Base-by-base conservation (phyloP, 805 yeast species). In the Millerozyma acaciae region DNA sequence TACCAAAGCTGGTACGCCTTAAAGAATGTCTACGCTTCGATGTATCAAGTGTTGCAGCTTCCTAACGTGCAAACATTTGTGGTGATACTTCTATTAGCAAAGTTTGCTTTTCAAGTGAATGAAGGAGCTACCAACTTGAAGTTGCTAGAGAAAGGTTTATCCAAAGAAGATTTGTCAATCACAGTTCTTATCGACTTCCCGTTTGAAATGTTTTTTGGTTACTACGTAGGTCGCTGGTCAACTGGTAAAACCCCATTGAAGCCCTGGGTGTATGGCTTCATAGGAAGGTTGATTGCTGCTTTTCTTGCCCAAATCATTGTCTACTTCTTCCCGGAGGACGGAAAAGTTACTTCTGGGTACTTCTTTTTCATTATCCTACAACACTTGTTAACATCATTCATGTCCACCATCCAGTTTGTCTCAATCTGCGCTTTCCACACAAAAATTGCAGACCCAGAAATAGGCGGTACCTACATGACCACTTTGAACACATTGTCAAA, bases 401-500 rank as follows among this genome's bases (percentile, higher is more conserved):
- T 90, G 95, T 74, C 88, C 5, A 93, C 98, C 0, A 80, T 93
- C 36, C 97, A 90, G 59, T 90, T 93, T 62, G 97, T 93, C 13
- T 84, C 95, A 1, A 78, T 93, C 26, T 83, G 88, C 51, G 95
- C 97, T 0, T 93, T 93, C 69, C 97, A 90, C 60, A 90, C 97
- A 3, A 79, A 81, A 47, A 84, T 93, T 34, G 96, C 98, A 2
- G 98, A 93, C 54, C 97, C 98, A 0, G 61, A 79, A 13, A 85
- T 93, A 48, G 98, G 98, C 12, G 98, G 98, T 2, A 93, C 98
- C 0, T 93, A 93, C 57, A 90, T 93, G 97, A 93, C 98, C 0
- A 80, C 95, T 1, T 67, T 93, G 38, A 93, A 93, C 58, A 93
- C 98, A 0, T 67, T 93, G 30, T 78, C 94, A 26, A 93, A 93